Conservation (phyloP, 2,329 filamentous ascomycete species). For the Septoria petroselini region DNA sequence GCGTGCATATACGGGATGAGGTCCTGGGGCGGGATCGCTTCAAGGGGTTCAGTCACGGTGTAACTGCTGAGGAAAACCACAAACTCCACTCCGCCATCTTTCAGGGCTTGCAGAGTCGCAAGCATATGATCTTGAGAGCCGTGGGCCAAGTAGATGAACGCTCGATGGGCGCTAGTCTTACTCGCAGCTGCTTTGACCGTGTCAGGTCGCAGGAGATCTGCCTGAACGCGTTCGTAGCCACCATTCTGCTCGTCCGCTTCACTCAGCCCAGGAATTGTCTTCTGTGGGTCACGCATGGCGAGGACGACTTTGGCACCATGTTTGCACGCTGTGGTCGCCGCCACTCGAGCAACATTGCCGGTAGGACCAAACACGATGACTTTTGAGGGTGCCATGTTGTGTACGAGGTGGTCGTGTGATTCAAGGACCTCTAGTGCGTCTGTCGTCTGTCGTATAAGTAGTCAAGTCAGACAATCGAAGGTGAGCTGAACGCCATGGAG, state of each 20-base stretch:
- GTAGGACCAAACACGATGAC: slow-evolving; percentile 52
- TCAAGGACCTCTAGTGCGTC: too few relatives aligned
- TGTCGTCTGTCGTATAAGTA: too few relatives aligned
- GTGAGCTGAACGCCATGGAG: too few relatives aligned
- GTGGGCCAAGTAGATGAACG: slow-evolving; percentile 49
- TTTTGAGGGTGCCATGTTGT: neutral
- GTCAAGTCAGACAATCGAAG: too few relatives aligned
- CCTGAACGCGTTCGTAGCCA: slow-evolving; percentile 41
- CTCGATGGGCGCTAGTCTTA: slow-evolving; percentile 44
- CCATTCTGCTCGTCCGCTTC: slow-evolving; percentile 33
- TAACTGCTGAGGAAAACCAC: slow-evolving; percentile 48
- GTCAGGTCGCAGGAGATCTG: slow-evolving; percentile 47
- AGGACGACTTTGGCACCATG: slow-evolving; percentile 48
- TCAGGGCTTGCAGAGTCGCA: slow-evolving; percentile 44
- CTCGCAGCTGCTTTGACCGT: slow-evolving; percentile 44
- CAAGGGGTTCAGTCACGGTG: slow-evolving; percentile 30
- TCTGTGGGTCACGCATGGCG: slow-evolving; percentile 49
- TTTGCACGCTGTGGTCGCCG: slow-evolving; percentile 42
- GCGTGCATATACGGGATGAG: slow-evolving; percentile 45
- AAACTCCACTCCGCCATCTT: slow-evolving; percentile 45
- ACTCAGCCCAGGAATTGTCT: slow-evolving; percentile 42
- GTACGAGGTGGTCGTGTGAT: neutral
- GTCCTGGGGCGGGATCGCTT: slow-evolving; percentile 31
- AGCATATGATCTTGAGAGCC: slow-evolving; percentile 42
- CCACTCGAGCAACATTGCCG: slow-evolving; percentile 45